Base-by-base conservation (phyloP, 2,329 filamentous ascomycete species). In the Alternaria alternata region DNA sequence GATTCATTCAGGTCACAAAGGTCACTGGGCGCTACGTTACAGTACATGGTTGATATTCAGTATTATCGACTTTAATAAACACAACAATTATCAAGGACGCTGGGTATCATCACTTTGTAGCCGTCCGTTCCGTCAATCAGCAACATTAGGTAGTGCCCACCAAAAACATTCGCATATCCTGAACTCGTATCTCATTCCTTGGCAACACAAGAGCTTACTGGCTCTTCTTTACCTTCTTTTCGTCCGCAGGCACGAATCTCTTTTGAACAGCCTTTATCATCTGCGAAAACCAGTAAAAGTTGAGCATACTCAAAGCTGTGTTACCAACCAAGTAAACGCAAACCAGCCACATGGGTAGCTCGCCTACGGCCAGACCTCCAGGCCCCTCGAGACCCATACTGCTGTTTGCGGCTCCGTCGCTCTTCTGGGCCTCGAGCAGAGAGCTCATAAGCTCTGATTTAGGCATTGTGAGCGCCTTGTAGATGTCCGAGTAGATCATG, bases 211-310 rank as follows among this genome's bases (percentile, higher is more conserved):
- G 30, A 9, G 14, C 11, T 47, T 39, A 73, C 47, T 69, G 63
- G 2, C 36, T 57, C 59, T 74, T 74, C 63, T 75, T 75, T 11
- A 28, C 43, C 11, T 67, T 53, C 0, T 36, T 39, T 36, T 51
- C 55, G 7, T 63, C 61, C 2, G 56, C 54, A 4, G 82, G 80
- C 55, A 86, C 83, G 72, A 95, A 95, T 20, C 92, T 85, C 82
- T 92, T 93, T 63, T 87, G 83, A 6, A 95, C 88, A n/a, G 92
- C 91, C 58, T 87, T 84, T 60, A 95, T 87, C 92, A 95, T 95
- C 85, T 92, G 92, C 69, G 87, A 84, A 76, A 94, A 94, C 92
- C 92, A 95, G 79, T 89, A 91, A 64, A 91, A 87, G 79, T 95
- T 95, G 59, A 95, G 81, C 20, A 85, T 81, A 72, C 92, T 94